These are phyloP conservation scores for Neolentinus lepideus DNA, from an alignment of 1,284 basidiomycete species.

Conservation along the genomic window DNA sequence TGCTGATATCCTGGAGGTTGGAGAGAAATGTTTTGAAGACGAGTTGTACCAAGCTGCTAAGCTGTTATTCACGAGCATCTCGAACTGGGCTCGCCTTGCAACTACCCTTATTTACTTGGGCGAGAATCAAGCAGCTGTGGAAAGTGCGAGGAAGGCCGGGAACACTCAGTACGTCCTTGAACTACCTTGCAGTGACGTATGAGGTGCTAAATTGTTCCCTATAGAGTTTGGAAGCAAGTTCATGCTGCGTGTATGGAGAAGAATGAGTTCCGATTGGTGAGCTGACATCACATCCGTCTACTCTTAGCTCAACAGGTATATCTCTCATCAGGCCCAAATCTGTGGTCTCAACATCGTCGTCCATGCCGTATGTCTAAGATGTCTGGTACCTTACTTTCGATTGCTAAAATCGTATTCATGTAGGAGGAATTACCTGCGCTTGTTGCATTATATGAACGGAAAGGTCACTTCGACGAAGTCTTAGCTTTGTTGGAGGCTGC, in stretches of 20 bases:
- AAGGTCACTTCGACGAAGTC: constrained; percentile 94
- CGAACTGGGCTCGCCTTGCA: constrained; percentile 96
- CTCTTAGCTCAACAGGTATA: constrained; percentile 7
- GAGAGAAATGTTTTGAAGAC: constrained; percentile 99
- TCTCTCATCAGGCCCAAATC: constrained; percentile 75
- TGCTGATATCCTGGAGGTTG: constrained; percentile 91
- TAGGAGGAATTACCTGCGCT: constrained; percentile 85
- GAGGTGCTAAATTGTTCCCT: neutral
- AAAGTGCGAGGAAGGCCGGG: constrained; percentile 97
- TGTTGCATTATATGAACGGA: constrained; percentile 83
- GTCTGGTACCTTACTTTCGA: neutral
- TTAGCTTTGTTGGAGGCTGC: constrained; percentile 90
- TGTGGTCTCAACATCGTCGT: constrained; percentile 95
- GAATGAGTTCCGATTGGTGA: constrained; percentile 85
- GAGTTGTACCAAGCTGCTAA: constrained; percentile 97
- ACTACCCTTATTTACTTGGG: constrained; percentile 98
- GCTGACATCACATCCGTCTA: constrained; percentile 11
- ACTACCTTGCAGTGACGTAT: neutral
- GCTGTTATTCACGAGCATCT: constrained; percentile 93
- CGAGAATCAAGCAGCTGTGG: constrained; percentile 97
- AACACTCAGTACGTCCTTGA: constrained; percentile 81
- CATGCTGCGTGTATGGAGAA: constrained; percentile 98
- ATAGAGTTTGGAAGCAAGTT: constrained; percentile 99
- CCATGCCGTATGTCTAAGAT: constrained; percentile 57
- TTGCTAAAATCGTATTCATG: constrained; percentile 5